Evolutionary conservation across 2,329 filamentous ascomycete species (phyloP).

Genomic region (Fusarium azukiicola): DNA sequence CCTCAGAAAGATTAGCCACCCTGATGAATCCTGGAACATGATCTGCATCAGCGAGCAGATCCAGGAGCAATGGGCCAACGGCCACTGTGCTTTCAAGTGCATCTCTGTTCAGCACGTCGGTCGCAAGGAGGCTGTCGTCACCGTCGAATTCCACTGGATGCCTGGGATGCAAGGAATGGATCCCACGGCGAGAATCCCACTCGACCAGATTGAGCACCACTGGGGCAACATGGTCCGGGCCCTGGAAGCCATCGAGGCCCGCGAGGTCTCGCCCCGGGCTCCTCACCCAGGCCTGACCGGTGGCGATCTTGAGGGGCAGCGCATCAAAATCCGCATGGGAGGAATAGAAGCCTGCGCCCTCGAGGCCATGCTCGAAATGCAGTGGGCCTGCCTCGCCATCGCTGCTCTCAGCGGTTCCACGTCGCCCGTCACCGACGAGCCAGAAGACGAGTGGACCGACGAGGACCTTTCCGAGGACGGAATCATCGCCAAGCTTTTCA

Average conservation of each 20-base stretch:
- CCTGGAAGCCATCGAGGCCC: background rate
- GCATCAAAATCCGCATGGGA: background rate
- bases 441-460: no score
- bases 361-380: conserved; percentile 5
- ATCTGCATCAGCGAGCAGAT: background rate
- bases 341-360: background rate
- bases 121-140: background rate
- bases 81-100: background rate
- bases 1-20: background rate
- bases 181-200: no score
- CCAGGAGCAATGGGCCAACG: background rate
- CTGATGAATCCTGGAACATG: conserved; percentile 12
- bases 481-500: no score
- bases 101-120: background rate
- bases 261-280: no score
- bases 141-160: conserved; percentile 28
- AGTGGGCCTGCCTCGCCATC: background rate
- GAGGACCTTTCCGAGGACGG: no score
- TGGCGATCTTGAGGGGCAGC: background rate
- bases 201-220: background rate
- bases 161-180: background rate
- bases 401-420: background rate
- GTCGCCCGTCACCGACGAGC: background rate
- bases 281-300: no score
- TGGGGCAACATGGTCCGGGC: background rate